These are phyloP conservation scores for Eustoma russellianum DNA, from an alignment of 257 asterid species.

Conservation along the genomic window DNA sequence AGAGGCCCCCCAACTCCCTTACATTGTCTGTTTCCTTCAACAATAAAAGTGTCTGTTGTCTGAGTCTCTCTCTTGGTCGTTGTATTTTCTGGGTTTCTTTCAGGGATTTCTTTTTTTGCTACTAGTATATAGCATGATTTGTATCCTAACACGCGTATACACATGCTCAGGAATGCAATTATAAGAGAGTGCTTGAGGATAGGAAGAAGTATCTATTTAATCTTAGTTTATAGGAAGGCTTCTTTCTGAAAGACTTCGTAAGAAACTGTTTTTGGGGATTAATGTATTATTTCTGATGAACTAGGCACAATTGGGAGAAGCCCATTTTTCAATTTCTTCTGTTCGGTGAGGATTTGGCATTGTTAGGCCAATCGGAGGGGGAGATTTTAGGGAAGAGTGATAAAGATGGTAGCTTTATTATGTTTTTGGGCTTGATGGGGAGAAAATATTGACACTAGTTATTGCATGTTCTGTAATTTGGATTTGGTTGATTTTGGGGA, in stretches of 20 bases:
- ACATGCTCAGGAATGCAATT: background rate
- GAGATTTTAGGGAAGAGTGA: slow-evolving; percentile 10
- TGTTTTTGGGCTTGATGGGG: slow-evolving; percentile 10
- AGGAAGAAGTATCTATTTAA: slow-evolving; percentile 21
- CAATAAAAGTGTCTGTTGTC: slow-evolving; percentile 47
- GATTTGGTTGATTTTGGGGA: slow-evolving; percentile 8
- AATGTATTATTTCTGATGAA: slow-evolving; percentile 9
- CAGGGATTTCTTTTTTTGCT: background rate
- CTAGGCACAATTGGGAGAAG: slow-evolving; percentile 10
- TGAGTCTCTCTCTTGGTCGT: slow-evolving; percentile 45
- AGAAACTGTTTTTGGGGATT: slow-evolving; percentile 8
- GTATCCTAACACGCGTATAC: slow-evolving; percentile 10
- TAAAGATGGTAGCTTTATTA: slow-evolving; percentile 13
- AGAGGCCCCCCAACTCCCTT: slow-evolving; percentile 17
- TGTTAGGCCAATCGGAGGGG: background rate
- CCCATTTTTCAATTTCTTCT: slow-evolving; percentile 29
- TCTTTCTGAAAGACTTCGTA: slow-evolving; percentile 11
- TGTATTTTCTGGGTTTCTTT: slow-evolving; percentile 14
- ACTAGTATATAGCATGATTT: slow-evolving; percentile 5
- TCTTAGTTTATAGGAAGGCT: slow-evolving; percentile 10
- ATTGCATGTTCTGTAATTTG: slow-evolving; percentile 1
- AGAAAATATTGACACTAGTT: slow-evolving; percentile 2
- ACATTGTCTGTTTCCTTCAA: slow-evolving; percentile 30
- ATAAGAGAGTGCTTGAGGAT: slow-evolving; percentile 16
- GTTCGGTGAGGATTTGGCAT: slow-evolving; percentile 10